Percentiles rank a stretch among this genome's conserved stretches.
These are phyloP conservation scores for Psilocybe tampanensis DNA, from an alignment of 768 basidiomycete genomes.

Conservation along the genomic window DNA sequence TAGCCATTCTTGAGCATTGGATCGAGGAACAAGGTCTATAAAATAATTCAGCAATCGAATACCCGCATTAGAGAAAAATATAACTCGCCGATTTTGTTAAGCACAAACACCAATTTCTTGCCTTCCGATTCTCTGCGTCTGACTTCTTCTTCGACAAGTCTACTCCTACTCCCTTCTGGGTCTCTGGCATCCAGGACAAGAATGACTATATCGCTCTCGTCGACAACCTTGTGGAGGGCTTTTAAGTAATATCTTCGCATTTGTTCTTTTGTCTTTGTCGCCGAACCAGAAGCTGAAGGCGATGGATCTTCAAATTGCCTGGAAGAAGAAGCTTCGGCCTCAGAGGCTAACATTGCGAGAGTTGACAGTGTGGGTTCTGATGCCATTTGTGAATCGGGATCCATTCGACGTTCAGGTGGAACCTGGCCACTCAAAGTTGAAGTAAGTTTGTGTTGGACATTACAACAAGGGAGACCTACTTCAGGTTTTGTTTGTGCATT, in stretches of 20 bases:
- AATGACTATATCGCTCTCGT: constrained; percentile 88
- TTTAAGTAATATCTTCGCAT: constrained; percentile 74
- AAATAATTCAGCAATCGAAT: neutral
- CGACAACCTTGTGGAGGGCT: constrained; percentile 88
- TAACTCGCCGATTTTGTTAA: constrained; percentile 93
- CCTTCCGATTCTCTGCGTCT: constrained; percentile 82
- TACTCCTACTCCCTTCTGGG: constrained; percentile 91
- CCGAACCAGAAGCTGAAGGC: constrained; percentile 29
- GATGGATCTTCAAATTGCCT: constrained; percentile 29
- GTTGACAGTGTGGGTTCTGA: constrained; percentile 72
- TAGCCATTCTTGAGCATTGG: constrained; percentile 90
- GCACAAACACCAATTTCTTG: constrained; percentile 89
- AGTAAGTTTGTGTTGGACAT: neutral
- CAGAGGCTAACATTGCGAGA: constrained; percentile 52
- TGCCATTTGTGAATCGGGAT: constrained; percentile 70
- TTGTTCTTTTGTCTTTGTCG: constrained; percentile 66
- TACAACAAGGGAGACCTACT: constrained; percentile 30
- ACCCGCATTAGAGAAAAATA: neutral
- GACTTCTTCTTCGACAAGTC: constrained; percentile 94
- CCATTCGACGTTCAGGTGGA: constrained; percentile 30
- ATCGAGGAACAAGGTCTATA: constrained; percentile 84
- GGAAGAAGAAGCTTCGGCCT: constrained; percentile 46
- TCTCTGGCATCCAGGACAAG: constrained; percentile 93
- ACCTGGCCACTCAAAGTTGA: constrained; percentile 17
- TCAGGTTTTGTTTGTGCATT: constrained; percentile 48